Evolutionary conservation across 2,329 filamentous ascomycete species (phyloP).

Genomic region (Neofusicoccum cordaticola): DNA sequence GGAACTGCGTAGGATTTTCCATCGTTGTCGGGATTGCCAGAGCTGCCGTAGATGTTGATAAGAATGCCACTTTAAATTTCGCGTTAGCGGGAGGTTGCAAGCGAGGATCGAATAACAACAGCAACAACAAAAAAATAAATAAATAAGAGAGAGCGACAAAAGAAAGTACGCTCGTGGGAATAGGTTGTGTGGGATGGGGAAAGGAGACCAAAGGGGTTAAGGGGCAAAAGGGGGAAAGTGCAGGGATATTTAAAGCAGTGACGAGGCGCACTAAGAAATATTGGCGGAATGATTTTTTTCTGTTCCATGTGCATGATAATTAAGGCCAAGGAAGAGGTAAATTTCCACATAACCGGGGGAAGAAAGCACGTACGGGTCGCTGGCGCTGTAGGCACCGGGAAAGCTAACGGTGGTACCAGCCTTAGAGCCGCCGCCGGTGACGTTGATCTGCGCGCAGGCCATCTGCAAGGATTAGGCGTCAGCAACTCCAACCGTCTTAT

Average conservation of each 20-base stretch:
- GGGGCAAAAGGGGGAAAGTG: background rate
- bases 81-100: background rate
- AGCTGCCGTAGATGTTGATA: slow-evolving; percentile 23
- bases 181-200: background rate
- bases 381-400: slow-evolving; percentile 10
- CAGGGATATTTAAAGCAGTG: background rate
- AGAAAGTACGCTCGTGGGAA: background rate
- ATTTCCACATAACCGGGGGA: background rate
- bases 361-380: slow-evolving; percentile 1
- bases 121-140: background rate
- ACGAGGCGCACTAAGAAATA: background rate
- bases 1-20: slow-evolving; percentile 24
- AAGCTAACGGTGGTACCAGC: slow-evolving; percentile 16
- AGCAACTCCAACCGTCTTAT: background rate
- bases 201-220: background rate
- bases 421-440: slow-evolving; percentile 12
- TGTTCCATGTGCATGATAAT: background rate
- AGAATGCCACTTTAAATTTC: slow-evolving; percentile 20
- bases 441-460: slow-evolving; percentile 14
- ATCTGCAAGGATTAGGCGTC: background rate
- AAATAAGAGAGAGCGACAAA: too few species aligned
- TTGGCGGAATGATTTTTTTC: background rate
- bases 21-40: slow-evolving; percentile 21
- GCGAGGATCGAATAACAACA: background rate
- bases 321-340: background rate